Evolutionary conservation across 2,329 filamentous ascomycete genomes (phyloP).

Genomic region (Claviceps humidiphila): DNA sequence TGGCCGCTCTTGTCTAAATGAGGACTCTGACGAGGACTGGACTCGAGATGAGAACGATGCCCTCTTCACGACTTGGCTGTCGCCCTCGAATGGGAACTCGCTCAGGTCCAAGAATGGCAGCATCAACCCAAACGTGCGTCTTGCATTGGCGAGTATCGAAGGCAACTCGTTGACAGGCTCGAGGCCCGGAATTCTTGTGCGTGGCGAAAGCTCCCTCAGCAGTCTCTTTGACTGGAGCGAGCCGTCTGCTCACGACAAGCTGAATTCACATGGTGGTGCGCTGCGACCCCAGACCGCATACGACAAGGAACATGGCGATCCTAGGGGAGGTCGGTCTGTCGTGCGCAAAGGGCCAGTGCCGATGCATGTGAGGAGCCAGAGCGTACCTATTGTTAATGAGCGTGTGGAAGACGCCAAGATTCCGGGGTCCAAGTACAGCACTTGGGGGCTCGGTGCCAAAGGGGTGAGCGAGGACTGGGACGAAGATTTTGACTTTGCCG

Average conservation of each 20-base stretch:
- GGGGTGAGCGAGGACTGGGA: conserved; percentile 80
- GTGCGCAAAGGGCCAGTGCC: conserved; percentile 56
- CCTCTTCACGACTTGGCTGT: conserved; percentile 43
- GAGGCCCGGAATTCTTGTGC: conserved; percentile 5
- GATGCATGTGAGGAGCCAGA: conserved; percentile 66
- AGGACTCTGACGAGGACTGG: conserved; percentile 53
- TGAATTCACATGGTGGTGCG: conserved; percentile 42
- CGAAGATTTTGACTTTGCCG: conserved; percentile 70
- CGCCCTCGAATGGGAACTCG: conserved; percentile 37
- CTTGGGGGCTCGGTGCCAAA: conserved; percentile 70
- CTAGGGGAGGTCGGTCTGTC: conserved; percentile 53
- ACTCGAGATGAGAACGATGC: conserved; percentile 38
- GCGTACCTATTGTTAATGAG: conserved; percentile 62
- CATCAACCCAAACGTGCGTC: conserved; percentile 39
- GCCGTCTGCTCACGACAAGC: conserved; percentile 46
- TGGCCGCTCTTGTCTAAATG: conserved; percentile 42
- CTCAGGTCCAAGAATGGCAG: conserved; percentile 34
- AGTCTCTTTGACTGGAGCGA: conserved; percentile 73
- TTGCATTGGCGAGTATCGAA: conserved; percentile 40
- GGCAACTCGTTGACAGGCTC: conserved; percentile 25
- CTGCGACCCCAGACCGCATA: conserved; percentile 62
- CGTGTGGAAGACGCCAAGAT: conserved; percentile 39
- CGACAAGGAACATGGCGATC: conserved; percentile 59
- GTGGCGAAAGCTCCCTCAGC: conserved; percentile 42
- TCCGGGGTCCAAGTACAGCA: conserved; percentile 59